Conservation (phyloP, 2,329 filamentous ascomycete genomes). For the Verticillium klebahnii region DNA sequence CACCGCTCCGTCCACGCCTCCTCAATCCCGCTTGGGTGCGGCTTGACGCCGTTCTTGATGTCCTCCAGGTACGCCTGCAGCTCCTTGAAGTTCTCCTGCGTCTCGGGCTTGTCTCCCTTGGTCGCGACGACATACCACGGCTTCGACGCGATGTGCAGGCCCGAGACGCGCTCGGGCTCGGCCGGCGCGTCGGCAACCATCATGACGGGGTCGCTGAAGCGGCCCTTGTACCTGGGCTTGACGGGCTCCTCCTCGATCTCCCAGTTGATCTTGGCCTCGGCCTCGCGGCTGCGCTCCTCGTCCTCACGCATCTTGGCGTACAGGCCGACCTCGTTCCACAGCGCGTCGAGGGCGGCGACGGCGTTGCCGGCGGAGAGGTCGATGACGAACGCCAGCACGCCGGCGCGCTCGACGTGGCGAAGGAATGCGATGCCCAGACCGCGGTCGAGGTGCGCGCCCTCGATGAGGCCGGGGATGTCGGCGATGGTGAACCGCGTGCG, state of each 20-base stretch:
- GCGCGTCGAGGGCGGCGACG: constrained; percentile 68
- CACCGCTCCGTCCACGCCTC: constrained; percentile 57
- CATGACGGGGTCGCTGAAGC: constrained; percentile 17
- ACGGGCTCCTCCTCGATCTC: constrained; percentile 44
- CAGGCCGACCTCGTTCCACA: constrained; percentile 87
- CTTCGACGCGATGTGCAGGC: constrained; percentile 81
- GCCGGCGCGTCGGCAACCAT: constrained; percentile 22
- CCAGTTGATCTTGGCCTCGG: constrained; percentile 52
- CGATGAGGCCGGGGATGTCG: constrained; percentile 90
- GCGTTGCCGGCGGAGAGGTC: constrained; percentile 79
- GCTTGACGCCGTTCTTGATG: constrained; percentile 56
- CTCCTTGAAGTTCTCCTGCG: constrained; percentile 68
- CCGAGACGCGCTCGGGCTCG: constrained; percentile 22
- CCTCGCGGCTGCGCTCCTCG: constrained; percentile 61
- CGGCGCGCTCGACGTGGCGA: constrained; percentile 88
- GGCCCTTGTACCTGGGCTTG: constrained; percentile 1
- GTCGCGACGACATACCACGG: constrained; percentile 96
- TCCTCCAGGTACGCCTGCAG: constrained; percentile 67
- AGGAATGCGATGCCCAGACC: constrained; percentile 90
- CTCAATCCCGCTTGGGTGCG: constrained; percentile 68
- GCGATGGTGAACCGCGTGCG: constrained; percentile 87
- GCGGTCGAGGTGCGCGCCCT: constrained; percentile 86
- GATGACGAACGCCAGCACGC: constrained; percentile 88
- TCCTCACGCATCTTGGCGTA: constrained; percentile 79
- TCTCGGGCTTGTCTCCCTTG: constrained; percentile 79